Evolutionary conservation across 2,329 filamentous ascomycete species (phyloP), one percentile per base, ranked within the genome.

Genomic region (Tolypocladium cylindrosporum): DNA sequence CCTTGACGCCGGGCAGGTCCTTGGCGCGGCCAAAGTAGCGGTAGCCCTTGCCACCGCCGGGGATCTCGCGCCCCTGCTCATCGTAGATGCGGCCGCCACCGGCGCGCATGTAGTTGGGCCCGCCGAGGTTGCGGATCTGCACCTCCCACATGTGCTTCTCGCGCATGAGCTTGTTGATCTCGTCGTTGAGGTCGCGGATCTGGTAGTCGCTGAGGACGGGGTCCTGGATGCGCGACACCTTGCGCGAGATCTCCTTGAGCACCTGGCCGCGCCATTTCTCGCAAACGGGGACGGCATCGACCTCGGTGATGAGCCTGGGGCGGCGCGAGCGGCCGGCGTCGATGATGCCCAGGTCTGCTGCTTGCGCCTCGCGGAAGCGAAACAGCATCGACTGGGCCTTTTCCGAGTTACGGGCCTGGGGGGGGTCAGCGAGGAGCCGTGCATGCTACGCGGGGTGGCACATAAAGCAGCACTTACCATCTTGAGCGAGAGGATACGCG

Each of bases 341-440:
- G 75, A 99, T 90, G 74, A 97, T 97, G 69, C 93, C 93, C 54
- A 97, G 83, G 76, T 97, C 92, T 63, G 91, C 91, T 64, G 93
- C 93, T 83, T 97, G 94, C 67, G 93, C 90, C 70, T 96, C 94
- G 73, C 94, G 91, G 81, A 99, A 99, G 81, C 94, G 93, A 79
- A 97, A 99, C 74, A 99, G 93, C 93, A 99, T 99, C 54, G 92
- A 97, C 80, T 99, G 94, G 69, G 94, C 93, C 75, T 97, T 99
- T 82, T 97, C 93, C 52, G 90, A 93, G 75, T 97, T 97, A 71
- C 93, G 93, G 70, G 93, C 92, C 93, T 91, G 43, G 8, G n/a
- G 19, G 5, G 2, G 48, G 48, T 42, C 13, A 43, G 45, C 24
- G 16, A 27, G 16, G 43, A 14, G 11, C 3, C 19, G 19, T 0